These are phyloP conservation scores for Panicum miliaceum DNA, from an alignment of 176 grass and related monocot species.

Conservation along the genomic window DNA sequence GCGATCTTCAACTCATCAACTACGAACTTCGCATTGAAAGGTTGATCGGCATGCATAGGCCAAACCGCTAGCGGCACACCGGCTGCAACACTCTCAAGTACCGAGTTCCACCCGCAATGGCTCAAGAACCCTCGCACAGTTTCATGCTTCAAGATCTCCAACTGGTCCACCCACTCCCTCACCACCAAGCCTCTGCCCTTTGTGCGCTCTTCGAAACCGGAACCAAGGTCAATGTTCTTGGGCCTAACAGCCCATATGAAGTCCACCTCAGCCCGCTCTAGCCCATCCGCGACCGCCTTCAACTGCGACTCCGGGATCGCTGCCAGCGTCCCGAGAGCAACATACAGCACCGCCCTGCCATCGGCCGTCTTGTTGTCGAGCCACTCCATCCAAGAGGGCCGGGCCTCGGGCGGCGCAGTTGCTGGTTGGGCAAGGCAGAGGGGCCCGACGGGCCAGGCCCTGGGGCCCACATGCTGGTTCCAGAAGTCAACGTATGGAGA, in stretches of 20 bases:
- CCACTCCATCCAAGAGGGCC: conserved; percentile 52
- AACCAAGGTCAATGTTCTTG: conserved; percentile 17
- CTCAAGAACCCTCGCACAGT: conserved; percentile 55
- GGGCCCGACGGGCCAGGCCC: conserved; percentile 51
- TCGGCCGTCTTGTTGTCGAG: conserved; percentile 40
- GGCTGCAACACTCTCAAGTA: conserved; percentile 47
- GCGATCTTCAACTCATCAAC: conserved; percentile 66
- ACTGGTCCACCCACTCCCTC: conserved; percentile 71
- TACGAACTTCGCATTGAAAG: conserved; percentile 48
- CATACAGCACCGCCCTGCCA: conserved; percentile 50
- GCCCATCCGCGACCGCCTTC: conserved; percentile 45
- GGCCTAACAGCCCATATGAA: conserved; percentile 63
- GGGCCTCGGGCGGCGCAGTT: not conserved
- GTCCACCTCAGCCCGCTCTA: conserved; percentile 47
- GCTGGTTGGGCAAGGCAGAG: conserved; percentile 43
- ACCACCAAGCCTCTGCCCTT: conserved; percentile 45
- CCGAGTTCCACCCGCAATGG: conserved; percentile 84
- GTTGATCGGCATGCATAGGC: conserved; percentile 69
- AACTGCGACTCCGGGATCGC: conserved; percentile 42
- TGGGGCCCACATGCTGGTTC: not conserved
- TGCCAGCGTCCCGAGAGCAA: conserved; percentile 56
- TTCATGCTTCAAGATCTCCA: conserved; percentile 44
- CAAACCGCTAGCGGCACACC: conserved; percentile 58
- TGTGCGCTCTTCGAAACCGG: conserved; percentile 44
- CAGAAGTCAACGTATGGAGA: conserved; percentile 48